Evolutionary conservation across 441 rosid genomes (phyloP).

Genomic region (Hura crepitans): DNA sequence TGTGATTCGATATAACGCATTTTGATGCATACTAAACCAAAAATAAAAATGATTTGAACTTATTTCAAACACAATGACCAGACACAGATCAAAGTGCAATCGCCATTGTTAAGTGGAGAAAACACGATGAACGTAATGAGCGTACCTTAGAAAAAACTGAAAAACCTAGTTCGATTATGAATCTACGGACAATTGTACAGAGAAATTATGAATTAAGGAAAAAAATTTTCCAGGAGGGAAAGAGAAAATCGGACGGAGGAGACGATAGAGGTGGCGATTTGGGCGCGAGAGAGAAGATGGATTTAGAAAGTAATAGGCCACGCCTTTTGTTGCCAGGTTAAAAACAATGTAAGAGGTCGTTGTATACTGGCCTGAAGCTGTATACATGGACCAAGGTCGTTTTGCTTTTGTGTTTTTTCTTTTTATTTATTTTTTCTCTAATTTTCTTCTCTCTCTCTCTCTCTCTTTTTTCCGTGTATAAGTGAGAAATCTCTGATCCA

Average conservation of each 20-base stretch:
- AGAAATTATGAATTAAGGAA: conserved; percentile 3
- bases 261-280: conserved; percentile 37
- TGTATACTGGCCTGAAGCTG: conserved; percentile 12
- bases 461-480: not conserved
- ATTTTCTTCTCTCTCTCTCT: not conserved
- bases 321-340: conserved; percentile 32
- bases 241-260: conserved; percentile 31
- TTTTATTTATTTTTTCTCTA: not conserved
- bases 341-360: conserved; percentile 19
- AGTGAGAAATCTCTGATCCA: not conserved
- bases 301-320: conserved; percentile 29
- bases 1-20: not conserved
- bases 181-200: not conserved
- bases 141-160: conserved; percentile 27
- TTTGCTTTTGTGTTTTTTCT: not conserved
- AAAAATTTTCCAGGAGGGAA: not conserved
- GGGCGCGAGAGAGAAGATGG: conserved; percentile 41
- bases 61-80: conserved; percentile 5
- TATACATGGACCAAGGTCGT: not conserved
- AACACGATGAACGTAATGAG: conserved; percentile 13
- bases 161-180: conserved; percentile 7
- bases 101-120: not conserved
- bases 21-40: not conserved
- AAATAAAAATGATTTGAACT: not conserved
- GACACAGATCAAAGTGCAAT: conserved; percentile 18